Evolutionary conservation across 2,329 filamentous ascomycete genomes (phyloP), one percentile per base, ranked within the genome.

Genomic region (Pseudogymnoascus sp.): DNA sequence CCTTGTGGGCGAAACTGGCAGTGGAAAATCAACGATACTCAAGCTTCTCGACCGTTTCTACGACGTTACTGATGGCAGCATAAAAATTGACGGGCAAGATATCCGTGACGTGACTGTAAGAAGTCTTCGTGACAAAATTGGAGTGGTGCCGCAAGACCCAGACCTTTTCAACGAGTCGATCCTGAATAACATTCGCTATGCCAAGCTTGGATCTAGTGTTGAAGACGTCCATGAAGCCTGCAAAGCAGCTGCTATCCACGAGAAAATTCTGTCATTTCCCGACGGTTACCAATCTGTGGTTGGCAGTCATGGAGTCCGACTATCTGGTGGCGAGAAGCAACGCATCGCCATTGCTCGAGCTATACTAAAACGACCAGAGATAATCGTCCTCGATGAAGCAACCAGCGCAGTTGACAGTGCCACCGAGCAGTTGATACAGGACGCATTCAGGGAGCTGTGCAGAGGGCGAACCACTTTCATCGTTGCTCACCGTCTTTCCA

Each of bases 101-200:
- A 76, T 89, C 25, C 78, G 82, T 20, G 75, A 82, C 25, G 77
- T 88, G 1, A 83, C 79, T 0, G 74, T 86, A 25, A 12, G 78
- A 61, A 84, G 80, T 50, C 73, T 89, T 2, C 78, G 85, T 8
- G 77, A 82, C 18, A 75, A 77, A 2, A 78, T 89, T 25, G 85
- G 84, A 18, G 77, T 87, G 11, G 85, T 88, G 0, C 85, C 85
- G 2, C 83, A 89, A 70, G 82, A 86, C 63, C 81, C 85, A 0
- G 75, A 80, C 0, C 74, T 89, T 7, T 88, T 89, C 74, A 85
- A 88, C 68, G 78, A 80, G 33, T 82, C 82, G 1, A 80, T 89
- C 41, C 78, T 84, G 68, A 80, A 87, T 15, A 89, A 89, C 67
- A 74, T 89, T 22, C 78, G 79, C 2, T 89, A 88, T 69, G 83